Evolutionary conservation across 129 eudicot species (phyloP).

Genomic region (Flaveria trinervia): DNA sequence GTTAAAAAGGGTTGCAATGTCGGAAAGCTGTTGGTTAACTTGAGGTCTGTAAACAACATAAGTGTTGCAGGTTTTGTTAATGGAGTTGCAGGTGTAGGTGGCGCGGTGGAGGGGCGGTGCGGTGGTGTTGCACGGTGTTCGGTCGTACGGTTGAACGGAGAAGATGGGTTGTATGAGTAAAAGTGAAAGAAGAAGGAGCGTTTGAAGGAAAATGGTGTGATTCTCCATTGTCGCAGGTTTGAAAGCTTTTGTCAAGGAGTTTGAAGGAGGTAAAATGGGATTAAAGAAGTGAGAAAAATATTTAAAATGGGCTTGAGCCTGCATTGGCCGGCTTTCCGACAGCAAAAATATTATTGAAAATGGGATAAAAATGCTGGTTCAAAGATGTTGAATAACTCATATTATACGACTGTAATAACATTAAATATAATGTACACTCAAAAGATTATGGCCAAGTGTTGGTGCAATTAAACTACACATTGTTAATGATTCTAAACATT

Average conservation of each 20-base stretch:
- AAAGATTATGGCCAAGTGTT: too few species aligned
- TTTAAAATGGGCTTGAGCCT: slow-evolving; percentile 31
- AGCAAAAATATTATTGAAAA: not conserved
- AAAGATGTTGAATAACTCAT: too few species aligned
- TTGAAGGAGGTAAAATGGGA: not conserved
- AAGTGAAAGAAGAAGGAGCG: slow-evolving; percentile 27
- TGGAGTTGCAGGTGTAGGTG: slow-evolving; percentile 42
- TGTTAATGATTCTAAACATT: too few species aligned
- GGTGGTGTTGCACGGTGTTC: slow-evolving; percentile 36
- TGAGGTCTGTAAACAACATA: slow-evolving; percentile 51
- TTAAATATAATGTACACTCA: too few species aligned
- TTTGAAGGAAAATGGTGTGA: slow-evolving; percentile 5
- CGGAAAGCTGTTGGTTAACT: slow-evolving; percentile 33
- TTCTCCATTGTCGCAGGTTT: slow-evolving; percentile 30
- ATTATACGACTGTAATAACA: too few species aligned
- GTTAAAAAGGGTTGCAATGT: slow-evolving; percentile 42
- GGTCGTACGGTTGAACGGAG: slow-evolving; percentile 42
- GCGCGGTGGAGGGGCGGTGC: slow-evolving; percentile 37
- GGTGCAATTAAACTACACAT: too few species aligned
- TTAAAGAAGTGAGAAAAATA: not conserved
- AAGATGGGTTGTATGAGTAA: slow-evolving; percentile 11
- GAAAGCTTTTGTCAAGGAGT: not conserved
- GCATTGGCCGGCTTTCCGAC: slow-evolving; percentile 33
- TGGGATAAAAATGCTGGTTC: not conserved
- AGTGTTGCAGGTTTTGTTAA: slow-evolving; percentile 38